These are phyloP conservation scores for Fusarium goolgardi DNA, from an alignment of 2,329 filamentous ascomycete genomes.

Conservation along the genomic window DNA sequence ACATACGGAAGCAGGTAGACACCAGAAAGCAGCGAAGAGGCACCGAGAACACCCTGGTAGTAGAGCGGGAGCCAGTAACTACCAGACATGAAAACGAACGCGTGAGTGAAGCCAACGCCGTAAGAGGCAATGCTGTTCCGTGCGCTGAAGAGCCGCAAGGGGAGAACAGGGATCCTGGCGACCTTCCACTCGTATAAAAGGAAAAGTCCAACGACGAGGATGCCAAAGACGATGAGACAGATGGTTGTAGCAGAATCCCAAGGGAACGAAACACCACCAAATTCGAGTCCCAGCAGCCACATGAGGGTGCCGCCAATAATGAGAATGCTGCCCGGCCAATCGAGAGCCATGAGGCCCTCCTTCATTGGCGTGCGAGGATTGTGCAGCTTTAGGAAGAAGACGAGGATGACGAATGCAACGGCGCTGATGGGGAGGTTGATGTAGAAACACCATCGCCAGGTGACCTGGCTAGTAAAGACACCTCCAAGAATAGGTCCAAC, in stretches of 20 bases:
- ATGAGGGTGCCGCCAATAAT: conserved; percentile 85
- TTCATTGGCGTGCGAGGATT: conserved; percentile 73
- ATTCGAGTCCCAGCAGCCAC: conserved; percentile 87
- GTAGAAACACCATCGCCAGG: conserved; percentile 78
- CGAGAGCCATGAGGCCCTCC: conserved; percentile 71
- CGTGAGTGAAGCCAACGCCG: conserved; percentile 76
- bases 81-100: conserved; percentile 79
- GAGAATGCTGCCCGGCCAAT: conserved; percentile 66
- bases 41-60: conserved; percentile 80
- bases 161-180: conserved; percentile 83
- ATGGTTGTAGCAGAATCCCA: conserved; percentile 82
- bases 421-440: conserved; percentile 68
- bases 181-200: conserved; percentile 77
- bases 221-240: conserved; percentile 80
- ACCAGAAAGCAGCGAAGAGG: conserved; percentile 76
- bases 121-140: conserved; percentile 75
- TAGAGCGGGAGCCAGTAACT: conserved; percentile 88
- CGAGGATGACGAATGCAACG: conserved; percentile 59
- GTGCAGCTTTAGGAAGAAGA: conserved; percentile 75
- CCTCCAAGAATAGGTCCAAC: conserved; percentile 77
- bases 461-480: conserved; percentile 70
- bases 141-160: conserved; percentile 74
- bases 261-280: conserved; percentile 79
- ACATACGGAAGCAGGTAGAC: conserved; percentile 80
- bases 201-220: conserved; percentile 73